Conservation (phyloP, 1,139 yeast species). For the Pichia sp. region DNA sequence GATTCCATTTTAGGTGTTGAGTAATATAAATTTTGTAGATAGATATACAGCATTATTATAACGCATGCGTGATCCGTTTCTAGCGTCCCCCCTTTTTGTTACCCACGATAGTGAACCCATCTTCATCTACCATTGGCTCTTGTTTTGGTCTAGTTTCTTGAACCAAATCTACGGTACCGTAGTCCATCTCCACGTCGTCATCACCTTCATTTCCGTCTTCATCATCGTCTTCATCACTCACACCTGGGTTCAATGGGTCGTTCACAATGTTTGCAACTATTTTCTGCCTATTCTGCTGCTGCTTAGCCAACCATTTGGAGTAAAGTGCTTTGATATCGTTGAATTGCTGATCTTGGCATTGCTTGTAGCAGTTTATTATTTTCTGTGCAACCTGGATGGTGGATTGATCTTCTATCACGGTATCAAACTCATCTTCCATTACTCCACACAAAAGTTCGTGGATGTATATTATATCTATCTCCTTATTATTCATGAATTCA, state of each 20-base stretch:
- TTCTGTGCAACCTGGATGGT: constrained; percentile 70
- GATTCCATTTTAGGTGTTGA: not conserved
- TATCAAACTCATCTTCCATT: constrained; percentile 93
- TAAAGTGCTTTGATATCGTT: constrained; percentile 56
- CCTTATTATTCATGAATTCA: constrained; percentile 55
- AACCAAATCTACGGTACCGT: constrained; percentile 26
- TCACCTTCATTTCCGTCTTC: constrained; percentile 35
- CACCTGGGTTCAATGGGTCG: constrained; percentile 59
- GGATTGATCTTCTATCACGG: constrained; percentile 82
- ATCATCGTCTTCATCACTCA: constrained; percentile 38
- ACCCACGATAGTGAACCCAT: constrained; percentile 86
- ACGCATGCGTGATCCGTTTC: not conserved
- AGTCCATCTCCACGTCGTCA: constrained; percentile 31
- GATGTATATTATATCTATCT: constrained; percentile 70
- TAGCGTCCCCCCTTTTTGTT: constrained; percentile 43
- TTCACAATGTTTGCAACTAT: constrained; percentile 39
- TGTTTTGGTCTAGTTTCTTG: constrained; percentile 23
- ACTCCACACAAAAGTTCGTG: constrained; percentile 85
- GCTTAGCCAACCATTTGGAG: constrained; percentile 52
- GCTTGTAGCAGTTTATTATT: constrained; percentile 61
- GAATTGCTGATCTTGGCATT: constrained; percentile 53
- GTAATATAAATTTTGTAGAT: not conserved
- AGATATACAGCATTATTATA: not conserved
- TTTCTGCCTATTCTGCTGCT: constrained; percentile 35
- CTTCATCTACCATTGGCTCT: constrained; percentile 80